A percentile compares a stretch with the other conserved stretches of the same genome.
Conservation (phyloP, 805 yeast species). For the Saccharomycopsis schoenii region DNA sequence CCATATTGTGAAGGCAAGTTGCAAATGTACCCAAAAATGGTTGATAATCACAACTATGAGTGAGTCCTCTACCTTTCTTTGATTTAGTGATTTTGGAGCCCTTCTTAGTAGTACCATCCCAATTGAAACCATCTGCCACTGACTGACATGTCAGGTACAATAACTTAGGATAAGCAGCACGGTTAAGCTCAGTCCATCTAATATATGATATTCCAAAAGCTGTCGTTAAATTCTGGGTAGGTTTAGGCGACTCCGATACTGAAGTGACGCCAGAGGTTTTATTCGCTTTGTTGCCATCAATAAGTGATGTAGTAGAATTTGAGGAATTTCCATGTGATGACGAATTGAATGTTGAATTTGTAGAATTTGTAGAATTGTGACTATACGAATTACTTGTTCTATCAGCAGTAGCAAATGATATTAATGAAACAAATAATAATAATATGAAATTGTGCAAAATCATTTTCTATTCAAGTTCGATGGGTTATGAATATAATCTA, state of each 20-base stretch:
- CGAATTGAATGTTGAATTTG: not conserved
- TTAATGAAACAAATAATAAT: not conserved
- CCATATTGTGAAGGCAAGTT: slow-evolving; percentile 6
- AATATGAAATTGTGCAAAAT: not conserved
- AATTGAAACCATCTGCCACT: not conserved
- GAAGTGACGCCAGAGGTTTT: not conserved
- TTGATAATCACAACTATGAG: slow-evolving; percentile 1
- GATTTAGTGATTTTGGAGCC: not conserved
- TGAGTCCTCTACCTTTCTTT: not conserved
- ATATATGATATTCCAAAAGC: not conserved
- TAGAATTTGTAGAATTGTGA: not conserved
- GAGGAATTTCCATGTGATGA: not conserved
- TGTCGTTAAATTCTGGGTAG: not conserved
- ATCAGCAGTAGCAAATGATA: not conserved
- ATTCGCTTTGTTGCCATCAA: not conserved
- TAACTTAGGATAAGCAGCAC: not conserved
- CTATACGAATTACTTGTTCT: not conserved
- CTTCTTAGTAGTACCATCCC: not conserved
- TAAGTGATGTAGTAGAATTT: not conserved
- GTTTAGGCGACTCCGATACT: not conserved
- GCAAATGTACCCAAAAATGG: slow-evolving; percentile 10
- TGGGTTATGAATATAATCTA: not conserved
- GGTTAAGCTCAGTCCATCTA: not conserved
- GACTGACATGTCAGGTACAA: not conserved
- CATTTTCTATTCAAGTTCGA: not conserved